Evolutionary conservation across 768 basidiomycete species (phyloP).

Genomic region (Panus rudis): DNA sequence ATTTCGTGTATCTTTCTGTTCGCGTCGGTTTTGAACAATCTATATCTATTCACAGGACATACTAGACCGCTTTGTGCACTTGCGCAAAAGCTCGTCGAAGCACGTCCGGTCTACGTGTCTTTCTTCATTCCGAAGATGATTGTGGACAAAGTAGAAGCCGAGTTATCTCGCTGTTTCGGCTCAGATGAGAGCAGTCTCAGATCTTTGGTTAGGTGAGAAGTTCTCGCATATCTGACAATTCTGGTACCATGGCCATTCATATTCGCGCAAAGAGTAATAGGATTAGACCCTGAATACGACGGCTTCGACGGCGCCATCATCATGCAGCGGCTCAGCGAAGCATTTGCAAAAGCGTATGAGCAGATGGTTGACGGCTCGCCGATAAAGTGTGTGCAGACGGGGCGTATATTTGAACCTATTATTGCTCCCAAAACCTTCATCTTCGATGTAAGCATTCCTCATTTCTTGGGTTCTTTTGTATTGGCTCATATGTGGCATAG

Average conservation of each 20-base stretch:
- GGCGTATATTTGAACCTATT: not conserved
- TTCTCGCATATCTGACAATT: no score
- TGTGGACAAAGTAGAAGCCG: not conserved
- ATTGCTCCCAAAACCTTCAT: not conserved
- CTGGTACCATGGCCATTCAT: not conserved
- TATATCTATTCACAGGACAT: not conserved
- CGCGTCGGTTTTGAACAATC: no score
- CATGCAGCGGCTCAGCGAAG: not conserved
- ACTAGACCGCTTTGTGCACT: not conserved
- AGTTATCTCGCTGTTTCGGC: not conserved
- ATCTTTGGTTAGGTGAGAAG: not conserved
- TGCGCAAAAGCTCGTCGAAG: not conserved
- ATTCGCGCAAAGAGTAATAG: not conserved
- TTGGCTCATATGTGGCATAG: not conserved
- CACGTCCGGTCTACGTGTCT: not conserved
- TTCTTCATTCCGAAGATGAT: not conserved
- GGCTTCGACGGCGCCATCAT: not conserved
- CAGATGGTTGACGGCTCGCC: not conserved
- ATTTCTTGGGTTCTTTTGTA: not conserved
- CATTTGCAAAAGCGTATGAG: not conserved
- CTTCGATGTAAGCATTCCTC: not conserved
- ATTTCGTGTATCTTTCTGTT: not conserved
- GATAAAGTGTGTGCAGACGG: slow-evolving; percentile 1
- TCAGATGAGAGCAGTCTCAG: not conserved
- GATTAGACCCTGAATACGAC: not conserved